Base-by-base conservation (phyloP, 2,329 filamentous ascomycete genomes). In the Fusarium denticulatum region DNA sequence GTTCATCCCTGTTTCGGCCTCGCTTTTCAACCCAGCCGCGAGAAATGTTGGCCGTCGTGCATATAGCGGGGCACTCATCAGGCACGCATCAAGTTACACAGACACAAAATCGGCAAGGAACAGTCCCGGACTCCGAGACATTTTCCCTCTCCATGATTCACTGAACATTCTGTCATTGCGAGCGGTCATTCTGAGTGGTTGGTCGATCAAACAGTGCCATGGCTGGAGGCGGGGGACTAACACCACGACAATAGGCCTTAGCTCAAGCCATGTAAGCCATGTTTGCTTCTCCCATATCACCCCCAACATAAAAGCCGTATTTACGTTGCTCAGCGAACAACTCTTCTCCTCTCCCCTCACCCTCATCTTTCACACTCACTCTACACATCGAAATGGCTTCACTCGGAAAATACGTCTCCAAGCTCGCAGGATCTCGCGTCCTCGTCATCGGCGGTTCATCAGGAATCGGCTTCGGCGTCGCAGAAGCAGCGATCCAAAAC, bases 361-460 rank as follows among this genome's bases (percentile, higher is more conserved):
- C 24, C 28, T 37, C 18, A 22, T 15, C 28, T 7, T 7, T 28
- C 28, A 28, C 28, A 28, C 7, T 7, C 28, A 7, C 15, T 43
- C 16, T 13, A 28, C 0, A 26, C 14, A 16, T n/a, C 59, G 71
- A 26, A 58, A 73, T 73, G 71, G 67, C 71, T 18, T 56, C 71
- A 39, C 22, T 74, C 18, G 71, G 71, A 15, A 20, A 68, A 39
- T 73, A 73, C 58, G 58, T 72, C 30, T 74, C 71, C 46, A 75
- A 75, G 67, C 73, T 75, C 30, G 58, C 68, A 12, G 73, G 73
- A 20, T 71, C 65, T 7, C 73, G 73, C n/a, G 71, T 77, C 11
- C 72, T 77, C 3, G 59, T 77, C 64, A 76, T 77, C 22, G 75
- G 74, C 13, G 75, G 74, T 18, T 67, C 72, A 26, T 71, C 72